Conservation (phyloP, 805 yeast species). For the Blastobotrys peoriensis region DNA sequence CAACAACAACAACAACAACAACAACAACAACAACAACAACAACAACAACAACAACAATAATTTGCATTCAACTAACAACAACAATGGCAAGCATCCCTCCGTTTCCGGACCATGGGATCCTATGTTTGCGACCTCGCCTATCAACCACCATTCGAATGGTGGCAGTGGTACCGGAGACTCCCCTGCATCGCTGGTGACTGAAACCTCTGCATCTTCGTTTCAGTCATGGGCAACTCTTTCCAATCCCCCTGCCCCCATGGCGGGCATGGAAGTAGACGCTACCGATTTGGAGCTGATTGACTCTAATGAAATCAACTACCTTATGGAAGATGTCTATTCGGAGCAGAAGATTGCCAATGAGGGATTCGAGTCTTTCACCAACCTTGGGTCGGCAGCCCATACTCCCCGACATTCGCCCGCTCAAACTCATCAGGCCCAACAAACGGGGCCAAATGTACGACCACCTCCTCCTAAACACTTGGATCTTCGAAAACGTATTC, state of each 20-base stretch:
- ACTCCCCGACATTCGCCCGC: neutral
- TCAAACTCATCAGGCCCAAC: slow-evolving; percentile 4
- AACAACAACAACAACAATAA: too few species aligned
- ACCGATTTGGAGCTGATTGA: slow-evolving; percentile 15
- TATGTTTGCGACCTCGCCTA: neutral
- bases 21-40: too few species aligned
- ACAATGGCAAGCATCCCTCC: neutral
- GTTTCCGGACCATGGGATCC: neutral
- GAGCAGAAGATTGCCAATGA: neutral
- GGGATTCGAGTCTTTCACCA: slow-evolving; percentile 10
- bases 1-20: too few species aligned
- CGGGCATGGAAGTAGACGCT: slow-evolving; percentile 1
- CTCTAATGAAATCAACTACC: slow-evolving; percentile 14
- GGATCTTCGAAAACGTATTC: slow-evolving; percentile 21
- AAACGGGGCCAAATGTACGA: slow-evolving; percentile 1
- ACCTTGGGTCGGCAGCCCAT: slow-evolving; percentile 7
- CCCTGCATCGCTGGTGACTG: slow-evolving; percentile 9
- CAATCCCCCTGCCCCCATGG: slow-evolving; percentile 1
- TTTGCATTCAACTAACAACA: neutral
- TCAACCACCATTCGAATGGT: neutral
- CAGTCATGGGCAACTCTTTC: neutral
- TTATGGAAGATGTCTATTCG: slow-evolving; percentile 12
- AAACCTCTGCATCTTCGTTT: slow-evolving; percentile 3
- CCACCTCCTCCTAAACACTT: slow-evolving; percentile 9
- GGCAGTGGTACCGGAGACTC: slow-evolving; percentile 2